Evolutionary conservation across 2,329 filamentous ascomycete species (phyloP), one percentile per base, ranked within the genome.

Genomic region (Exophiala dermatitidis): DNA sequence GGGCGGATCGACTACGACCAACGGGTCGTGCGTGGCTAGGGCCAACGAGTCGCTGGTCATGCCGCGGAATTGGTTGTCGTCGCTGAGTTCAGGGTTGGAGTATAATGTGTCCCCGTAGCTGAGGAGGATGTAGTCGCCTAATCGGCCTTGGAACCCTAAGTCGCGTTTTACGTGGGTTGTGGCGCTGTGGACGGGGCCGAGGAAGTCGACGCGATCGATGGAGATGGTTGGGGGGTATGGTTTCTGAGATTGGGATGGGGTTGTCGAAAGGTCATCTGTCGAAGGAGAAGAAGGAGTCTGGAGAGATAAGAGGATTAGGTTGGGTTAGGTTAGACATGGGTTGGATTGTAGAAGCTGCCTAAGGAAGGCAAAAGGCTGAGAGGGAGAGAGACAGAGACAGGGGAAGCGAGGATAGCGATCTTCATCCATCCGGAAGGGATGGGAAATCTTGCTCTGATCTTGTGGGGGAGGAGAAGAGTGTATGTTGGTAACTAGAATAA

Each of bases 91-190:
- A 19, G 49, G 44, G 48, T 63, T 61, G 32, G 51, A 58, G 49
- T 57, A 64, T 29, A 64, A 10, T 1, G 62, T 64, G 50, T 64
- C 62, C 12, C 62, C 62, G 45, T 64, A 64, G 34, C 52, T 62
- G 19, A 64, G 57, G 9, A 62, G 45, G 12, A 63, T 45, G 41
- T 59, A 52, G 2, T 50, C 10, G 12, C 62, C 62, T 7, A 64
- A 26, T 38, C 58, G 60, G 5, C 62, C 62, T 44, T 58, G 55
- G 38, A 64, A 64, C 3, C 62, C 62, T 2, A 63, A 51, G 46
- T 64, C 62, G 30, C 62, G 58, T 40, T 62, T 63, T 40, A 64
- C 59, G 41, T 60, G 59, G 5, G 60, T 63, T 31, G 53, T 61
- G 19, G 50, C 46, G 46, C 62, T 64, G 26, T 53, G 57, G n/a